Conservation (phyloP, 345 rosid species). For the Alliaria petiolata region DNA sequence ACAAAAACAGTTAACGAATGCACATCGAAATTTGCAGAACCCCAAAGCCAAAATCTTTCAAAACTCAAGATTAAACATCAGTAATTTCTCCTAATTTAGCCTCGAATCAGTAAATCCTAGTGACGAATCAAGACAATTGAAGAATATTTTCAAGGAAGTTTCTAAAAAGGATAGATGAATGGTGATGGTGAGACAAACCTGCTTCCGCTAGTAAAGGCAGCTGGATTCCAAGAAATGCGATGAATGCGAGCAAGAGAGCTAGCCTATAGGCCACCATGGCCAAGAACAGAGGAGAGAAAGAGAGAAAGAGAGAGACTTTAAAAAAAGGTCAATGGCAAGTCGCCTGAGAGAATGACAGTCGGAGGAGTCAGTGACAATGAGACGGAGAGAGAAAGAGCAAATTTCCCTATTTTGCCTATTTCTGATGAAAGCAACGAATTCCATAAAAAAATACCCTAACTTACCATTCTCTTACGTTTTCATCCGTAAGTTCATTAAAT, state of each 20-base stretch:
- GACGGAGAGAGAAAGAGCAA: conserved; percentile 13
- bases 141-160: neutral
- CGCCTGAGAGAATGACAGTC: conserved; percentile 29
- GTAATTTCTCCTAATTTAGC: neutral
- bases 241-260: conserved; percentile 40
- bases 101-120: neutral
- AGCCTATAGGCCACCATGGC: conserved; percentile 39
- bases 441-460: neutral
- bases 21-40: neutral
- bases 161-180: neutral
- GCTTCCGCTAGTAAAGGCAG: conserved; percentile 44
- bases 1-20: too few species aligned
- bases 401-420: conserved; percentile 4
- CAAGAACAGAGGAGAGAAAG: conserved; percentile 12
- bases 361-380: conserved; percentile 26
- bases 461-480: conserved; percentile 11
- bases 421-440: neutral
- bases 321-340: conserved; percentile 21
- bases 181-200: conserved; percentile 40
- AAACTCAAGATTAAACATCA: too few species aligned
- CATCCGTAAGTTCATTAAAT: neutral
- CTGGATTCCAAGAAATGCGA: conserved; percentile 44
- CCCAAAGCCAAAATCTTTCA: neutral
- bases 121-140: neutral
- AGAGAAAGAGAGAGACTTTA: conserved; percentile 16